These are phyloP conservation scores for Mortierella sp. DNA, from an alignment of 371 early-diverging fungal genomes.

Conservation along the genomic window DNA sequence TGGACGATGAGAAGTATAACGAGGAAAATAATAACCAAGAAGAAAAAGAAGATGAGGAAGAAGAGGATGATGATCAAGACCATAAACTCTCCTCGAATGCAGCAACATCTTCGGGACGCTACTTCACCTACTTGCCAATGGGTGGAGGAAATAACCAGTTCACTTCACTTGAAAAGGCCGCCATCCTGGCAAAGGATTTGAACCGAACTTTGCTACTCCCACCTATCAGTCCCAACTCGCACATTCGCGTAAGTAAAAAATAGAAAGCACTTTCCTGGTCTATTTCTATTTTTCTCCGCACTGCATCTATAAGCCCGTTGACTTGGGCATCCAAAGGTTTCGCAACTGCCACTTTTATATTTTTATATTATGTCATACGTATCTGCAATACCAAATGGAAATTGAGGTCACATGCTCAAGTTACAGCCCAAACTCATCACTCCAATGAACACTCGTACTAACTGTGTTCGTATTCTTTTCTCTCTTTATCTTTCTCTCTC, in stretches of 20 bases:
- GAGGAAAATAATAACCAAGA: not conserved
- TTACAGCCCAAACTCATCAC: too few relatives aligned
- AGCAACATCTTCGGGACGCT: not conserved
- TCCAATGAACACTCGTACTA: too few relatives aligned
- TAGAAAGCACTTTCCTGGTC: too few relatives aligned
- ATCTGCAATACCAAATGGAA: too few relatives aligned
- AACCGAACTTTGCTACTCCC: constrained; percentile 42
- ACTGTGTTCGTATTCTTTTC: not conserved
- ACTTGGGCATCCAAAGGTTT: too few relatives aligned
- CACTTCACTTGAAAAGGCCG: constrained; percentile 38
- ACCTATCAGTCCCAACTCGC: constrained; percentile 40
- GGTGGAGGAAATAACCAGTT: constrained; percentile 56
- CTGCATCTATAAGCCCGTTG: not conserved
- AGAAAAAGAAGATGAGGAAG: not conserved
- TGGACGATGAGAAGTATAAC: not conserved
- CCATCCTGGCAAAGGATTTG: constrained; percentile 44
- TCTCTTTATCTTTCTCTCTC: too few relatives aligned
- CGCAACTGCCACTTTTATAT: too few relatives aligned
- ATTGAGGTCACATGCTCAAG: too few relatives aligned
- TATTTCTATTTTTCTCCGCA: too few relatives aligned
- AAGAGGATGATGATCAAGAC: constrained; percentile 20
- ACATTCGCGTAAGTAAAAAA: constrained; percentile 35
- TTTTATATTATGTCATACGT: not conserved
- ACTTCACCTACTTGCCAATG: constrained; percentile 40
- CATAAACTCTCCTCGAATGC: not conserved